These are phyloP conservation scores for Fusarium sp. DNA, from an alignment of 2,329 filamentous ascomycete genomes.

Conservation along the genomic window DNA sequence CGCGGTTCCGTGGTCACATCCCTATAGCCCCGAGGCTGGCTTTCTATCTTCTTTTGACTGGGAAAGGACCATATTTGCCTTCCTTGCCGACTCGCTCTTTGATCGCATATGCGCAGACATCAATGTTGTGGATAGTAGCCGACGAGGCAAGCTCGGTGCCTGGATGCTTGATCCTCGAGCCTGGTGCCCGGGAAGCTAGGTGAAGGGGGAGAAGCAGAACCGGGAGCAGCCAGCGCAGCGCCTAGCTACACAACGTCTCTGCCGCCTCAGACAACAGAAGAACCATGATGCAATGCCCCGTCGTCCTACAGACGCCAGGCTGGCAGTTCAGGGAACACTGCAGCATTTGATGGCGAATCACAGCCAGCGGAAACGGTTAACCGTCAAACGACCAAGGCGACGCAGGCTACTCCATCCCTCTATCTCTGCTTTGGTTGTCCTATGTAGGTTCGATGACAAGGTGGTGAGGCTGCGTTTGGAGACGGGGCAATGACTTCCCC, in stretches of 20 bases:
- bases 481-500: neutral
- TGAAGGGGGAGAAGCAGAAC: neutral
- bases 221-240: conserved; percentile 5
- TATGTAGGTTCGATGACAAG: neutral
- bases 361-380: conserved; percentile 17
- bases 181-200: neutral
- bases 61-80: neutral
- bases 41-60: neutral
- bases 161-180: conserved; percentile 8
- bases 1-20: conserved; percentile 14
- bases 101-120: conserved; percentile 14
- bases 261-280: conserved; percentile 5
- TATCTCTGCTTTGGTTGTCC: neutral
- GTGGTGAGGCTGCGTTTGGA: conserved; percentile 10
- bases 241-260: conserved; percentile 6
- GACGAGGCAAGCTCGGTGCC: conserved; percentile 4
- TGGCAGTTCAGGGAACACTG: neutral
- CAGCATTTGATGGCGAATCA: neutral
- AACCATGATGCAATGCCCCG: conserved; percentile 6
- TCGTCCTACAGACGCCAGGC: neutral
- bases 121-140: neutral
- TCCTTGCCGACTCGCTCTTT: conserved; percentile 7
- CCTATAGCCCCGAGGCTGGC: conserved; percentile 1
- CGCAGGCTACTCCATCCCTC: neutral
- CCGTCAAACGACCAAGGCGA: conserved; percentile 8